Percentiles rank a stretch among this genome's conserved stretches.
These are phyloP conservation scores for Calamus simplicifolius DNA, from an alignment of 176 grass and related monocot species.

Conservation along the genomic window DNA sequence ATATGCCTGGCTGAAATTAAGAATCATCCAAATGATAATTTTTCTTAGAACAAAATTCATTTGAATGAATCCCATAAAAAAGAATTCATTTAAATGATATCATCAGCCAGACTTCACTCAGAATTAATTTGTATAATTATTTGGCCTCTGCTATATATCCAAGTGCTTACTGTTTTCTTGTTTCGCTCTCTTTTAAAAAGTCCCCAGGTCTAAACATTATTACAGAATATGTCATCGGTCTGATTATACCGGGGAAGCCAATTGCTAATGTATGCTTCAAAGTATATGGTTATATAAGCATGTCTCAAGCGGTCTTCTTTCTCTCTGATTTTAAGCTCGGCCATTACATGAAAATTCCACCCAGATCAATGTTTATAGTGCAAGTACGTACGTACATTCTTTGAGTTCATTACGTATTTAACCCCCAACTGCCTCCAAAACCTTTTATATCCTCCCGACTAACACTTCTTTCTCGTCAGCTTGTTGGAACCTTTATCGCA, in stretches of 20 bases:
- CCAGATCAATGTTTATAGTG: conserved; percentile 88
- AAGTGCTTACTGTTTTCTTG: no score
- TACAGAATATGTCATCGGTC: conserved; percentile 72
- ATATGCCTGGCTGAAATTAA: no score
- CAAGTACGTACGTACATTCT: conserved; percentile 44
- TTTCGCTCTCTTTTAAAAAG: conserved; percentile 13
- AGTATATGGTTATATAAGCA: conserved; percentile 90
- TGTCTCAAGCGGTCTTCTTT: conserved; percentile 66
- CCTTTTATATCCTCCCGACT: no score
- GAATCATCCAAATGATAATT: no score
- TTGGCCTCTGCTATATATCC: no score
- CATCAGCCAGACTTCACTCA: no score
- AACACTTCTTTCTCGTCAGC: conserved; percentile 2
- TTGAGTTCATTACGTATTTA: no score
- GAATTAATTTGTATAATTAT: no score
- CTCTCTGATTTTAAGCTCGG: conserved; percentile 84
- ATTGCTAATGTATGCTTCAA: conserved; percentile 89
- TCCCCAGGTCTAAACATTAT: conserved; percentile 85
- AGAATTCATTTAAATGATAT: no score
- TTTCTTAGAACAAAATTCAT: background rate
- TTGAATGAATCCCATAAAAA: no score
- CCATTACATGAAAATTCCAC: conserved; percentile 96
- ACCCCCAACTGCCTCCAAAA: no score
- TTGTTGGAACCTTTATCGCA: conserved; percentile 47
- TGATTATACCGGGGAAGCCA: conserved; percentile 69